Base-by-base conservation (phyloP, 2,329 filamentous ascomycete species). In the Paecilomyces formosus region DNA sequence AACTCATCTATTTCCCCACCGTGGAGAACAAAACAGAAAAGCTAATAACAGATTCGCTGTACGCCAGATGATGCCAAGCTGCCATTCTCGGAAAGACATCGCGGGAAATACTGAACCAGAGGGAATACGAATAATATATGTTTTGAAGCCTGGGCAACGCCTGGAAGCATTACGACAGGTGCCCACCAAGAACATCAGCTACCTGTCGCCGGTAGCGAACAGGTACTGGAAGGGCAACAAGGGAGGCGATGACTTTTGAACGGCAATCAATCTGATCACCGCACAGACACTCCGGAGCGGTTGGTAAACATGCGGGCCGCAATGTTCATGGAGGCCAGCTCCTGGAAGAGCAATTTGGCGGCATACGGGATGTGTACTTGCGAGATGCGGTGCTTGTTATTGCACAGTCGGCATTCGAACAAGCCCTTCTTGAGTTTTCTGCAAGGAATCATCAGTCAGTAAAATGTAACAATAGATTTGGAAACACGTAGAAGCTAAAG, bases 311-410 rank as follows among this genome's bases (percentile, higher is more conserved):
- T 93, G 73, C 94, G 88, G 31, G 93, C 88, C 11, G 94, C 93
- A 74, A 99, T 97, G 76, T 97, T 97, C 94, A 99, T 99, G 55
- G 92, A 88, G 72, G 92, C 90, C 66, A 99, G 80, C 79, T 99
- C 94, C 80, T 99, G 94, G 87, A 99, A 99, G 55, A 99, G 85
- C 55, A 99, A 82, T 80, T 99, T 99, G 61, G 94, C 94, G 2
- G 94, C 94, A 72, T 99, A 99, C 0, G 94, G 94, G 64, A 99
- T 96, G 74, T 97, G 91, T 58, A 99, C 89, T 76, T 99, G 94
- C 4, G 93, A 94, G 74, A 99, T 97, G 79, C 90, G 92, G 63
- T 93, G 97, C 84, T 97, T 97, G 82, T 99, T 99, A 81, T 95
- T 94, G 84, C 94, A 99, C 33, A 94, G 91, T 58, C 94, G 86